Evolutionary conservation across 257 asterid genomes (phyloP).

Genomic region (Galeopsis tetrahit): DNA sequence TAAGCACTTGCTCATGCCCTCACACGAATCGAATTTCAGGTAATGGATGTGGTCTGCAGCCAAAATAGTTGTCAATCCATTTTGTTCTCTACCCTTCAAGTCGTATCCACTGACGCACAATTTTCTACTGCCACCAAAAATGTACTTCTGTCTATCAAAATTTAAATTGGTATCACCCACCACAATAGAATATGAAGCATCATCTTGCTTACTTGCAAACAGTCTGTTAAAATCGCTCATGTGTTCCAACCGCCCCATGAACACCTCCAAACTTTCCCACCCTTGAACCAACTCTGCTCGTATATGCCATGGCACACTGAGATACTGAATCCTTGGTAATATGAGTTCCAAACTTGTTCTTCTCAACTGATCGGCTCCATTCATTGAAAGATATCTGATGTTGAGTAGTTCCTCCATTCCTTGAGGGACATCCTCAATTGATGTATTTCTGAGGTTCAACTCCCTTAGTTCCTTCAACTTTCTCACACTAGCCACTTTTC

Average conservation of each 20-base stretch:
- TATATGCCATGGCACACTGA: constrained; percentile 19
- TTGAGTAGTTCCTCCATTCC: constrained; percentile 19
- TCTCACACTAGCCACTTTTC: constrained; percentile 20
- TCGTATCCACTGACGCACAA: too few species aligned
- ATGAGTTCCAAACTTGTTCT: neutral
- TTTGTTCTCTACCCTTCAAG: too few species aligned
- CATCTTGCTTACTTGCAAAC: neutral
- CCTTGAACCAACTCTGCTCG: neutral
- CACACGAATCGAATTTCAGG: neutral
- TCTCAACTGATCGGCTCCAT: too few species aligned
- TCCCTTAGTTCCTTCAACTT: constrained; percentile 26
- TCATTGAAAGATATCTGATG: constrained; percentile 14
- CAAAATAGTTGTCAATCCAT: too few species aligned
- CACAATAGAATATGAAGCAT: neutral
- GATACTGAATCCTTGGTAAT: constrained; percentile 10
- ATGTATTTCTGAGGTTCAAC: constrained; percentile 22
- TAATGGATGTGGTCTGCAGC: too few species aligned
- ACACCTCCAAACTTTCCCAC: constrained; percentile 19
- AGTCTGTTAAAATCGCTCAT: neutral
- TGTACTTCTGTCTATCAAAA: too few species aligned
- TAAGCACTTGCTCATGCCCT: constrained; percentile 23
- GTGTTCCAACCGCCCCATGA: neutral
- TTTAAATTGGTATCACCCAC: neutral
- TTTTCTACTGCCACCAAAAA: too few species aligned
- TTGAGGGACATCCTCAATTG: constrained; percentile 6